These are phyloP conservation scores for Chlorella sp. DNA, from an alignment of 139 green algal genomes.

Conservation along the genomic window DNA sequence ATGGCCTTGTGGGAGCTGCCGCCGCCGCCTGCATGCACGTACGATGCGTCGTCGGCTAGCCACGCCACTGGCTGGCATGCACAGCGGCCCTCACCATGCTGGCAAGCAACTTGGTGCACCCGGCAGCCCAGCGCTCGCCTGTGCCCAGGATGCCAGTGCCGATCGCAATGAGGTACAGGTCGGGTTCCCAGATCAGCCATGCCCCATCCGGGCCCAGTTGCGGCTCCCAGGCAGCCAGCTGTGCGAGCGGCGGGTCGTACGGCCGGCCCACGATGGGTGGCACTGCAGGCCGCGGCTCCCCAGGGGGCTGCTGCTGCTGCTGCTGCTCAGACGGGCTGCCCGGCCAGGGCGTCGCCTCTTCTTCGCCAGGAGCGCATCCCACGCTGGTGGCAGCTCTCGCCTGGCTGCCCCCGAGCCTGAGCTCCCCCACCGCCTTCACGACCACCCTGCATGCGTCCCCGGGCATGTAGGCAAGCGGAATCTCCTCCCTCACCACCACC, in stretches of 20 bases:
- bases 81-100: too few relatives aligned
- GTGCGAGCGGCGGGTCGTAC: not conserved
- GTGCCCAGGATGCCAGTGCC: constrained; percentile 42
- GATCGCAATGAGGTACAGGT: constrained; percentile 28
- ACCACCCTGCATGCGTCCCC: constrained; percentile 22
- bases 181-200: constrained; percentile 16
- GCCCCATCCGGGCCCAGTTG: not conserved
- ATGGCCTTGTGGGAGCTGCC: constrained; percentile 34
- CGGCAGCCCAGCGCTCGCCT: too few relatives aligned
- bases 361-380: too few relatives aligned
- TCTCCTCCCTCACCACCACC: constrained; percentile 35
- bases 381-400: not conserved
- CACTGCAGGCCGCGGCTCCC: too few relatives aligned
- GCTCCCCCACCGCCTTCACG: constrained; percentile 37
- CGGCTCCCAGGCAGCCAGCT: constrained; percentile 18
- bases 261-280: too few relatives aligned
- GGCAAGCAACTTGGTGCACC: too few relatives aligned
- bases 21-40: too few relatives aligned
- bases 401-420: constrained; percentile 1
- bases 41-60: too few relatives aligned
- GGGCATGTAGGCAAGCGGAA: constrained; percentile 46
- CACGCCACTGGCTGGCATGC: too few relatives aligned
- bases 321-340: too few relatives aligned
- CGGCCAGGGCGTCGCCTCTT: too few relatives aligned
- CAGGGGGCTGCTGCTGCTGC: too few relatives aligned